A percentile compares a stretch with the other conserved stretches of the same genome.
phyloP scores from a whole-genome alignment of 495 filamentous ascomycete genomes.

The Glarea lozoyensis region DNA sequence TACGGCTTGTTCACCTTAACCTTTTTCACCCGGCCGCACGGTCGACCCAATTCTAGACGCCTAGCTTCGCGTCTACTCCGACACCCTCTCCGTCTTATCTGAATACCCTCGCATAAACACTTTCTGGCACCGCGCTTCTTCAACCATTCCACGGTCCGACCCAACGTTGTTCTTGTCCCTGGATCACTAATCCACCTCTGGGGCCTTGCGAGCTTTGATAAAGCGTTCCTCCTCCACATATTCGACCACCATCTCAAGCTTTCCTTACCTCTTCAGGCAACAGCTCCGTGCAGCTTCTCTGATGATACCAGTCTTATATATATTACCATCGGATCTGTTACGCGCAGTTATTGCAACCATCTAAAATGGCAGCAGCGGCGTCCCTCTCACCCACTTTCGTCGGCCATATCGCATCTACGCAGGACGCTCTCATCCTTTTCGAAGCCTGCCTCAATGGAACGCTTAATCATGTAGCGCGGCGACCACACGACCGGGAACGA shows the following conservation, averaged over 20 bases:
- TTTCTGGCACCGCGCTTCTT: neutral
- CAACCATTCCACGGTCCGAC: neutral
- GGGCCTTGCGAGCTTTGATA: slow-evolving; percentile 7
- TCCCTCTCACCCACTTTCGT: slow-evolving; percentile 41
- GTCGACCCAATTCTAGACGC: slow-evolving; percentile 14
- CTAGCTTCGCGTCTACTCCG: slow-evolving; percentile 5
- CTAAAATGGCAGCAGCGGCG: slow-evolving; percentile 14
- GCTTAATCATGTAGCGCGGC: slow-evolving; percentile 64
- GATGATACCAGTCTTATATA: neutral
- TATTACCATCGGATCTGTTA: neutral
- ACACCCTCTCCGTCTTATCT: slow-evolving; percentile 1
- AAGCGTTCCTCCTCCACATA: neutral
- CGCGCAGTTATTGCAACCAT: neutral
- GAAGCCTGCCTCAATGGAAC: slow-evolving; percentile 62
- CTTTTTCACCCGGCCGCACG: slow-evolving; percentile 10
- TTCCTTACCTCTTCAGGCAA: slow-evolving; percentile 10
- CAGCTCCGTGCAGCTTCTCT: slow-evolving; percentile 4
- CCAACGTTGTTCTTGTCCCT: slow-evolving; percentile 3
- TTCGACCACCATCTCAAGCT: neutral
- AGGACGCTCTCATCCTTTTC: slow-evolving; percentile 69
- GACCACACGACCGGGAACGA: slow-evolving; percentile 80
- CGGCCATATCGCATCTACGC: slow-evolving; percentile 61
- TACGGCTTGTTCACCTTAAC: too few species aligned
- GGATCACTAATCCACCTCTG: slow-evolving; percentile 1
- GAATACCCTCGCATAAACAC: slow-evolving; percentile 8